phyloP scores from a whole-genome alignment of 1,139 yeast genomes.

The Zygosaccharomyces pseudobailii region DNA sequence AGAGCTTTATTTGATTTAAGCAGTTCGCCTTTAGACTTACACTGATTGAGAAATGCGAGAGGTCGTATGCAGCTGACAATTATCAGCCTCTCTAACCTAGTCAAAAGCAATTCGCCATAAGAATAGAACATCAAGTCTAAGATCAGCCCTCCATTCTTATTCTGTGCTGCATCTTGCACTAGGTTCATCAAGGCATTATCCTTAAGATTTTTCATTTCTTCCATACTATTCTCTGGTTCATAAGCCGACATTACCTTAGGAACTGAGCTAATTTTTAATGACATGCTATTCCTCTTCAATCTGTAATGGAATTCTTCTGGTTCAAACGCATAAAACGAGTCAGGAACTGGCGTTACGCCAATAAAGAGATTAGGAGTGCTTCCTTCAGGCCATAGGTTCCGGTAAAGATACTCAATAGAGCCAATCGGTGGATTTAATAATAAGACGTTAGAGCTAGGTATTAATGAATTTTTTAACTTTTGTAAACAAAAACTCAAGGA shows the following conservation, averaged over 20 bases:
- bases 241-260: constrained; percentile 19
- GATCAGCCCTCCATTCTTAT: constrained; percentile 2
- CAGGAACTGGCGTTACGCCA: constrained; percentile 36
- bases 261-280: constrained; percentile 16
- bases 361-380: constrained; percentile 53
- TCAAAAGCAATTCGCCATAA: constrained; percentile 47
- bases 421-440: constrained; percentile 83
- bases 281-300: constrained; percentile 8
- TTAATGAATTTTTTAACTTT: constrained; percentile 41
- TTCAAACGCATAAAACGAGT: constrained; percentile 2
- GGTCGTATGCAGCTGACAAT: constrained; percentile 76
- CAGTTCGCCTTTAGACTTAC: constrained; percentile 60
- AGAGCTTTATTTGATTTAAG: constrained; percentile 37
- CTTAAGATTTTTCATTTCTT: constrained; percentile 6
- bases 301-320: constrained; percentile 17
- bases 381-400: constrained; percentile 45
- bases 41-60: constrained; percentile 60
- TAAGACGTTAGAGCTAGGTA: constrained; percentile 48
- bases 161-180: constrained; percentile 30
- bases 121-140: constrained; percentile 18
- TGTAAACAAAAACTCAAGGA: constrained; percentile 44
- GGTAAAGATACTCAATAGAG: constrained; percentile 44
- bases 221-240: constrained; percentile 15
- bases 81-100: constrained; percentile 65
- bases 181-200: constrained; percentile 36